Base-by-base conservation (phyloP, 2,329 filamentous ascomycete genomes). In the Paracamarosporium sp. region DNA sequence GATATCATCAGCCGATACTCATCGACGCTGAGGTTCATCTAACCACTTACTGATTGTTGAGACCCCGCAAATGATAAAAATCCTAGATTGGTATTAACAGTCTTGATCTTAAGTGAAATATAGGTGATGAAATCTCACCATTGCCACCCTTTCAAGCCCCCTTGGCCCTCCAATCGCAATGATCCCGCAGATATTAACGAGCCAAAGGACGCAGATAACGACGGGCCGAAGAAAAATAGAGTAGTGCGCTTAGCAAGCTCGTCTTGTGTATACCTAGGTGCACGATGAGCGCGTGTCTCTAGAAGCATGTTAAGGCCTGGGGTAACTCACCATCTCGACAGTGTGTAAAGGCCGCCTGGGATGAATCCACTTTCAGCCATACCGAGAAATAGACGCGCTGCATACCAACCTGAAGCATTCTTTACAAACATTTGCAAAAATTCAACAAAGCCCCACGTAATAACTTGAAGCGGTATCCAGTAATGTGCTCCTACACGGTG, bases 391-490 rank as follows among this genome's bases (percentile, higher is more conserved):
- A 62, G 25, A 1, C 60, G 55, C 9, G 48, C 41, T 5, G 47
- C 36, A 17, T 56, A 54, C 24, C 43, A 57, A 1, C 25, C 36
- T 17, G 12, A 22, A 44, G 43, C 17, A 38, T 55, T 57, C 22
- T 30, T 56, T 11, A 35, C 35, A 52, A 71, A 76, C 27, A 64
- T 68, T 50, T 78, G 73, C 9, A 72, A 64, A 9, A 67, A 69
- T 17, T 67, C 66, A 17, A 76, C 67, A 3, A 70, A 52, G 5
- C 74, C 78, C 74, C 78, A 78, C 15, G 71, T 60, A 22, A 75
- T 41, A 22, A 78, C 68, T 59, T 78, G 74, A 2, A 53, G 46
- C 0, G 72, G 63, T 1, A 76, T 55, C 67, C 70, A 77, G 44
- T 54, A 63, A 33, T 63, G 63, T 3, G 75, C 67, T 5, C 74